Conservation (phyloP, 2,329 filamentous ascomycete genomes). For the Hypoxylon sp. region DNA sequence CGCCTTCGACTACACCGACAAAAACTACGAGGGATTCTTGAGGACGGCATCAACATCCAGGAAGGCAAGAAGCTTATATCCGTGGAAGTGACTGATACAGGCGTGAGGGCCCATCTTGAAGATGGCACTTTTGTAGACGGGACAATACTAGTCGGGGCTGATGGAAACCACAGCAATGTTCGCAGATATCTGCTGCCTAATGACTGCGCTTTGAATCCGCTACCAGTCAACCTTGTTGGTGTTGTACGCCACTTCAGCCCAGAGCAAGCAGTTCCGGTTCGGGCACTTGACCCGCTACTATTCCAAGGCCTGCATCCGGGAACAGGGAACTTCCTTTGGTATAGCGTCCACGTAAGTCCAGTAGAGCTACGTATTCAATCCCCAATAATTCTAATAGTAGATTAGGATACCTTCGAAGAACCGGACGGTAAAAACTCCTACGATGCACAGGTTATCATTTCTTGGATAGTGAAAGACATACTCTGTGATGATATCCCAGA, state of each 20-base stretch:
- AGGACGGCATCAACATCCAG: constrained; percentile 52
- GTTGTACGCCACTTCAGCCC: constrained; percentile 57
- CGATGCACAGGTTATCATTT: constrained; percentile 63
- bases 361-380: neutral
- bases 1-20: constrained; percentile 58
- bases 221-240: constrained; percentile 59
- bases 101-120: constrained; percentile 52
- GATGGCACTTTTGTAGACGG: constrained; percentile 56
- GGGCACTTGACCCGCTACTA: constrained; percentile 67
- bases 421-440: constrained; percentile 56
- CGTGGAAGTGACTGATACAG: constrained; percentile 48
- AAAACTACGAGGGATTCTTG: constrained; percentile 54
- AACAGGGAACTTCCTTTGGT: constrained; percentile 66
- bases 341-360: constrained; percentile 62
- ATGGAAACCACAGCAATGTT: constrained; percentile 59
- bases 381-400: neutral
- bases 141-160: constrained; percentile 58
- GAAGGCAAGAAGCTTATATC: constrained; percentile 55
- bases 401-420: constrained; percentile 33
- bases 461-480: constrained; percentile 59
- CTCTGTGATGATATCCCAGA: constrained; percentile 55
- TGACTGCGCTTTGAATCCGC: constrained; percentile 52
- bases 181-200: constrained; percentile 56
- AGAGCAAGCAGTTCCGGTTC: constrained; percentile 56
- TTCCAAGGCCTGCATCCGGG: constrained; percentile 69